These are phyloP conservation scores for Drechslerella dactyloides DNA, from an alignment of 2,329 filamentous ascomycete species.

Conservation along the genomic window DNA sequence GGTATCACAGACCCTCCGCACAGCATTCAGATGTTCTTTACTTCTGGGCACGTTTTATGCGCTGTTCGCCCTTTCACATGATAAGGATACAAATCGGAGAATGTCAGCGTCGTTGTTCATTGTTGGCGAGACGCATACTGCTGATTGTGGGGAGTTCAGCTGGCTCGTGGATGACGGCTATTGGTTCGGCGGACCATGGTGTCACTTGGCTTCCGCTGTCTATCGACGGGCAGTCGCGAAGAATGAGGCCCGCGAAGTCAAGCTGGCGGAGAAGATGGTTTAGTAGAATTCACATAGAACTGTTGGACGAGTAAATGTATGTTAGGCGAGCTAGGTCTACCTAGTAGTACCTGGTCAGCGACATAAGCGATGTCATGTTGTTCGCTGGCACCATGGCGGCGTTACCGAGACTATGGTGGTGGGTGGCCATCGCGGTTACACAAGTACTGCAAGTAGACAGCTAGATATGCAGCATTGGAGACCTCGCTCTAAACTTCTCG, in stretches of 20 bases:
- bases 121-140: slow-evolving; percentile 18
- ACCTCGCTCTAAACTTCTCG: too few relatives aligned
- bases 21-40: slow-evolving; percentile 31
- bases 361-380: too few relatives aligned
- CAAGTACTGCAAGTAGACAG: too few relatives aligned
- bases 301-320: too few relatives aligned
- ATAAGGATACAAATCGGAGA: slow-evolving; percentile 25
- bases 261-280: slow-evolving; percentile 46
- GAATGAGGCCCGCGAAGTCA: slow-evolving; percentile 25
- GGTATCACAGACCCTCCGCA: slow-evolving; percentile 25
- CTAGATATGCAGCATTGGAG: too few relatives aligned
- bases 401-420: too few relatives aligned
- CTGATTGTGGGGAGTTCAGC: slow-evolving; percentile 32
- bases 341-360: too few relatives aligned
- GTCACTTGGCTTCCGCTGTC: slow-evolving; percentile 7
- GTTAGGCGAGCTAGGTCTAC: too few relatives aligned
- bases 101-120: slow-evolving; percentile 32
- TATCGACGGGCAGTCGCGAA: slow-evolving; percentile 24
- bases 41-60: slow-evolving; percentile 33
- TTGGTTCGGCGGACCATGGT: slow-evolving; percentile 37
- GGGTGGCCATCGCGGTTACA: too few relatives aligned
- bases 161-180: slow-evolving; percentile 37
- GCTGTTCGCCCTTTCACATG: slow-evolving; percentile 20
- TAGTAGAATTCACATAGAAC: not conserved
- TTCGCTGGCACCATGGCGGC: too few relatives aligned